Evolutionary conservation across 805 yeast genomes (phyloP), one percentile per base, ranked within the genome.

Genomic region (Nakazawaea siamensis): DNA sequence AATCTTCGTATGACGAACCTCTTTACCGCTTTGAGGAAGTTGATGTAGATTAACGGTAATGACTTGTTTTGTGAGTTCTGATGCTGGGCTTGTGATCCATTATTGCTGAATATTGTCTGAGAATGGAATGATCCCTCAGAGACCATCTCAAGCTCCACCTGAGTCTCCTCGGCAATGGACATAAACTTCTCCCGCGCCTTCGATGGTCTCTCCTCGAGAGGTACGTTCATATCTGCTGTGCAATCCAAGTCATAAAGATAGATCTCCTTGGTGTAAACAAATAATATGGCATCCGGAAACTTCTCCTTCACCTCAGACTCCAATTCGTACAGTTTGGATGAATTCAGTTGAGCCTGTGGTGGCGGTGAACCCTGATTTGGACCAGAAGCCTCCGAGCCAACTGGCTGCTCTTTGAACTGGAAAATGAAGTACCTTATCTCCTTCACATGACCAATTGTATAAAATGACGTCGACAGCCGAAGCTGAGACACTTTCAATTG

Each of bases 11-110:
- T 34, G 1, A 73, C 50, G 40, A 56, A 55, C 44, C 63, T 63
- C 44, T 70, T 62, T 18, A 72, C 53, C 1, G 78, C 75, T 41
- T 70, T 64, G 23, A 72, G 44, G 29, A 73, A 68, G 8, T 72
- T 62, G 2, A 71, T 62, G 43, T 68, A 66, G 4, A 62, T 41
- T 21, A 33, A 25, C 2, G 36, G 36, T 6, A 33, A 19, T 16
- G 35, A 18, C 23, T 37, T 32, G 24, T 37, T 32, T 18, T 18
- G 31, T n/a, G 26, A 24, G 11, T 12, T 13, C 26, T 10, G 39
- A 8, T 16, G 32, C 16, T 15, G 17, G 29, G 29, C n/a, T 24
- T 28, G 32, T 8, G 19, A 23, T 18, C 23, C 15, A 5, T 15
- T 28, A 15, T 26, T 35, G 27, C 27, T 29, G 17, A 37, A 37